Conservation (phyloP, 2,329 filamentous ascomycete genomes). For the Diaporthe amygdali region DNA sequence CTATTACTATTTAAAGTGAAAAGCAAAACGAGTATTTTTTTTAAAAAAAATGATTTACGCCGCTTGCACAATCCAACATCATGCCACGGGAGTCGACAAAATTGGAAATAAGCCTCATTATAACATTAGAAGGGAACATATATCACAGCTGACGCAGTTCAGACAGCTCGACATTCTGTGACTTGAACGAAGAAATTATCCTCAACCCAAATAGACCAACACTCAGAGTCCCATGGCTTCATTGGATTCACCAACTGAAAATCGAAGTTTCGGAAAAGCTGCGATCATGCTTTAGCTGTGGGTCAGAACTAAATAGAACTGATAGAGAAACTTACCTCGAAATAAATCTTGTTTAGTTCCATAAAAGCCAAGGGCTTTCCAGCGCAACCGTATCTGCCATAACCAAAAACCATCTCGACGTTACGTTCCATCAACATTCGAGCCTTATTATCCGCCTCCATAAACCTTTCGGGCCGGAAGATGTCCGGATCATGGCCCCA, state of each 20-base stretch:
- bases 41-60: no score
- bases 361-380: conserved; percentile 49
- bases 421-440: conserved; percentile 37
- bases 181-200: conserved; percentile 11
- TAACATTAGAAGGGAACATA: no score
- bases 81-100: no score
- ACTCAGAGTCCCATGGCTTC: conserved; percentile 11
- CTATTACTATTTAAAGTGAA: no score
- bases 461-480: conserved; percentile 67
- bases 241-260: conserved; percentile 16
- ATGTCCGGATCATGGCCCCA: conserved; percentile 59
- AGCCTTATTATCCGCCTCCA: conserved; percentile 43
- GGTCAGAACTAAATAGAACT: no score
- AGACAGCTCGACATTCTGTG: background rate
- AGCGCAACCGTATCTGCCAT: conserved; percentile 45
- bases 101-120: no score
- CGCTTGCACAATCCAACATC: no score
- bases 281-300: no score
- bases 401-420: conserved; percentile 44
- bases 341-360: conserved; percentile 47
- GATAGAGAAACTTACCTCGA: conserved; percentile 37
- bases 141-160: no score
- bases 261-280: conserved; percentile 22
- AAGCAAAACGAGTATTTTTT: no score
- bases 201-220: conserved; percentile 3